phyloP scores from a whole-genome alignment of 495 filamentous ascomycete species.

The Pseudomonodictys pantanalensis region DNA sequence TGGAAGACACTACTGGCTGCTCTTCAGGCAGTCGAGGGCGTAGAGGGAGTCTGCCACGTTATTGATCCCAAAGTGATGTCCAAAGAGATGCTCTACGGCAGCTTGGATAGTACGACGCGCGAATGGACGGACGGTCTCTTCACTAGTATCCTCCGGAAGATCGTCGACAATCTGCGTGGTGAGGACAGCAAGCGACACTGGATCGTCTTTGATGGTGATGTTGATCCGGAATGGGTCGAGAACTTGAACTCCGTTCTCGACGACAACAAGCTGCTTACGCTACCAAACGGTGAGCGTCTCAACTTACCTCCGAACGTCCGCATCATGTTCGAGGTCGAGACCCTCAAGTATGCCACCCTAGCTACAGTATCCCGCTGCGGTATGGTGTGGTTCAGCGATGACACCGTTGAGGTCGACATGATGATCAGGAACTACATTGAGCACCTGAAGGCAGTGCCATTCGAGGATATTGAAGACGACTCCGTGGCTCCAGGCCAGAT shows the following conservation, averaged over 20 bases:
- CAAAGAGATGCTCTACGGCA: slow-evolving; percentile 94
- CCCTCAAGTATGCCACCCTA: slow-evolving; percentile 93
- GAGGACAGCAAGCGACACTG: slow-evolving; percentile 96
- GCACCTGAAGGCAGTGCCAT: slow-evolving; percentile 70
- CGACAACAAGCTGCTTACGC: slow-evolving; percentile 94
- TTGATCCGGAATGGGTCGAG: slow-evolving; percentile 99
- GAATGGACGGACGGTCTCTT: slow-evolving; percentile 99
- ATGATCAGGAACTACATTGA: slow-evolving; percentile 90
- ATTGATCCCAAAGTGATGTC: slow-evolving; percentile 99
- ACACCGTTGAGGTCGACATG: slow-evolving; percentile 89
- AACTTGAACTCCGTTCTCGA: slow-evolving; percentile 99
- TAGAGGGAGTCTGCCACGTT: slow-evolving; percentile 93
- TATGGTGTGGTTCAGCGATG: slow-evolving; percentile 99
- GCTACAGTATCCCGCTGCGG: slow-evolving; percentile 98
- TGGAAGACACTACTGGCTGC: slow-evolving; percentile 96
- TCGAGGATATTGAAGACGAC: slow-evolving; percentile 95
- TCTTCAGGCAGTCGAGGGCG: slow-evolving; percentile 80
- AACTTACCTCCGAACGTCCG: slow-evolving; percentile 91
- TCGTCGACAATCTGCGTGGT: slow-evolving; percentile 96
- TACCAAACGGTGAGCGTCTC: slow-evolving; percentile 96
- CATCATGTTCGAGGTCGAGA: slow-evolving; percentile 99
- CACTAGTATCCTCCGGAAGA: slow-evolving; percentile 95
- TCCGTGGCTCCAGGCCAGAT: slow-evolving; percentile 74
- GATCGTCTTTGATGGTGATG: slow-evolving; percentile 99
- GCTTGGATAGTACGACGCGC: slow-evolving; percentile 88